A percentile compares a stretch with the other conserved stretches of the same genome.
phyloP scores from a whole-genome alignment of 2,329 filamentous ascomycete species.

The Claviceps digitariae region DNA sequence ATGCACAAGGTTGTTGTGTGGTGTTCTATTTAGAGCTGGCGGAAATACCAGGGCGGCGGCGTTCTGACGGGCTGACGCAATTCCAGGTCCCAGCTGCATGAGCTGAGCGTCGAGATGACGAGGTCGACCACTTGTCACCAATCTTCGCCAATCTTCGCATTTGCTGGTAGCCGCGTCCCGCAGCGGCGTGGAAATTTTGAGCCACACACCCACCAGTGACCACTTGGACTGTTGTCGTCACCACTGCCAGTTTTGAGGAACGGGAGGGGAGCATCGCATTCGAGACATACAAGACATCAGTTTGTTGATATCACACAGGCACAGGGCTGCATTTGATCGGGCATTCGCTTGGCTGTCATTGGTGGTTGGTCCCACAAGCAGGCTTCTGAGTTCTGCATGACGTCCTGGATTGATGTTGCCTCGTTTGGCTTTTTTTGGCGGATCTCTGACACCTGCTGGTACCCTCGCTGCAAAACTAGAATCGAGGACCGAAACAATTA shows the following conservation, averaged over 20 bases:
- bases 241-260: no score
- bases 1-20: neutral
- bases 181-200: neutral
- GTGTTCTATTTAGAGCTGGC: neutral
- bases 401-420: neutral
- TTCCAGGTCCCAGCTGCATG: neutral
- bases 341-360: neutral
- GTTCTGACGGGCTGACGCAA: neutral
- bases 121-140: neutral
- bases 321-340: neutral
- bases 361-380: neutral
- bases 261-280: no score
- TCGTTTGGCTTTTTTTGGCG: neutral
- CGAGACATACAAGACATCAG: neutral
- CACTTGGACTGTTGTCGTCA: neutral
- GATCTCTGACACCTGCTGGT: neutral
- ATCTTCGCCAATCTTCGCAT: neutral
- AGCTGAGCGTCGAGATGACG: neutral
- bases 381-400: neutral
- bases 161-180: neutral
- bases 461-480: no score
- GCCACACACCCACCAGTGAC: neutral
- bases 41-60: neutral
- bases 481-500: no score
- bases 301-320: neutral